Base-by-base conservation (phyloP, 495 filamentous ascomycete species). In the Cudoniella acicularis region DNA sequence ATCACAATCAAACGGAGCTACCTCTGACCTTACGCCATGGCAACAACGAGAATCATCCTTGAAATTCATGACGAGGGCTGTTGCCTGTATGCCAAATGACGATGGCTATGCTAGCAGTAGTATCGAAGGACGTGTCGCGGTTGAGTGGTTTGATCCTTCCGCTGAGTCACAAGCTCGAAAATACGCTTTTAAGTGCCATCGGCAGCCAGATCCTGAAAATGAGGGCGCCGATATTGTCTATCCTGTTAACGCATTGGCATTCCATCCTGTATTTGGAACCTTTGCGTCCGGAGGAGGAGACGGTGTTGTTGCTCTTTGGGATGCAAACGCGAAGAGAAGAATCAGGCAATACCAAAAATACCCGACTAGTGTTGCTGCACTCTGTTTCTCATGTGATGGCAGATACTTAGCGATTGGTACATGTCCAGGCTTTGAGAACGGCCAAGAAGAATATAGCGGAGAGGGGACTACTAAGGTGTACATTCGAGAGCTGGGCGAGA, bases 121-220 rank as follows among this genome's bases (percentile, higher is more conserved):
- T 60, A 97, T 98, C 69, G 94, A 98, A 67, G 94, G 94, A 13
- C 83, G 94, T 62, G 89, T 97, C 0, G 93, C 91, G 0, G 94
- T 98, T 1, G 94, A 98, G 68, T 98, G 92, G 89, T 97, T 98
- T 74, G 94, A 97, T 67, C 87, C 92, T 11, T 87, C 83, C 8
- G 76, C 84, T 26, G 85, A 89, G 66, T 91, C 89, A 2, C 91
- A 97, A 71, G 87, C 87, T 17, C 80, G 92, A 56, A 98, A 96
- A 67, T 98, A 97, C 76, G 94, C 94, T 10, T 98, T 98, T 79
- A 98, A 98, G 70, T 98, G 94, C 73, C 94, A 98, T 73, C 85
- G 94, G 10, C 88, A 94, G 71, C 58, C 61, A 16, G 60, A 60
- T 60, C 45, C 53, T 21, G 48, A 57, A 21, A 50, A 43, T 11